Conservation (phyloP, 176 grass and related monocot genomes). For the Raddia guianensis region DNA sequence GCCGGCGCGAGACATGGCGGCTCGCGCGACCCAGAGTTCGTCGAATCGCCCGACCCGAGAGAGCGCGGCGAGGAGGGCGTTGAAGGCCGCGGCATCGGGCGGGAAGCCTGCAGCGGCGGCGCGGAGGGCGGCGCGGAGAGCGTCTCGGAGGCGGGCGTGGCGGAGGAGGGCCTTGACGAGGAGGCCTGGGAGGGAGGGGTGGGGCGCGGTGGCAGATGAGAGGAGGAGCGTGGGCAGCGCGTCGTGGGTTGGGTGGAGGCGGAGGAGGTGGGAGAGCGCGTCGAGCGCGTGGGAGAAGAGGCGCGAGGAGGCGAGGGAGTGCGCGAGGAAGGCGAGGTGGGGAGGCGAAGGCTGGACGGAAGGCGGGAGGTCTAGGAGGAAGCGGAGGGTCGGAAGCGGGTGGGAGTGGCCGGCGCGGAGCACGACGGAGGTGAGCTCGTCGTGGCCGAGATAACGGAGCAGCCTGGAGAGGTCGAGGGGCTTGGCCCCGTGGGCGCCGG, state of each 20-base stretch:
- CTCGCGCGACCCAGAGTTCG: constrained; percentile 63
- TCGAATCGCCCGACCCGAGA: constrained; percentile 44
- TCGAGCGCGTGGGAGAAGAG: constrained; percentile 59
- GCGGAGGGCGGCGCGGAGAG: constrained; percentile 51
- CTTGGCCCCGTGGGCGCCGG: background rate
- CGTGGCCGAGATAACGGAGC: constrained; percentile 66
- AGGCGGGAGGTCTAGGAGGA: constrained; percentile 55
- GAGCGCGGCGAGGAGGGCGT: constrained; percentile 64
- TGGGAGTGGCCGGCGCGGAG: constrained; percentile 71
- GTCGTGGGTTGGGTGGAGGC: constrained; percentile 57
- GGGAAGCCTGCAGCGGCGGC: constrained; percentile 46
- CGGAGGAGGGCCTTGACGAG: constrained; percentile 72
- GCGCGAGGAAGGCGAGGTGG: constrained; percentile 66
- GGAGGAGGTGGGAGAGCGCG: constrained; percentile 63
- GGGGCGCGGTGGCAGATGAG: constrained; percentile 42
- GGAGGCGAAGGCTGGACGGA: constrained; percentile 48
- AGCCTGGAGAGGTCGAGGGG: constrained; percentile 48
- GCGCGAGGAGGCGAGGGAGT: constrained; percentile 64
- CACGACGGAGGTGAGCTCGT: constrained; percentile 63
- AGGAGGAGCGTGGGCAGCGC: constrained; percentile 51
- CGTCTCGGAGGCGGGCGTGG: constrained; percentile 48
- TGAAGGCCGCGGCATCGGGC: constrained; percentile 62
- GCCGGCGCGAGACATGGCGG: constrained; percentile 48
- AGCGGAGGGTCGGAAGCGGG: constrained; percentile 69
- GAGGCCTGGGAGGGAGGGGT: constrained; percentile 56